Percentiles rank a stretch among this genome's conserved stretches.
phyloP scores from a whole-genome alignment of 2,329 filamentous ascomycete species.

The Fusarium palustre region DNA sequence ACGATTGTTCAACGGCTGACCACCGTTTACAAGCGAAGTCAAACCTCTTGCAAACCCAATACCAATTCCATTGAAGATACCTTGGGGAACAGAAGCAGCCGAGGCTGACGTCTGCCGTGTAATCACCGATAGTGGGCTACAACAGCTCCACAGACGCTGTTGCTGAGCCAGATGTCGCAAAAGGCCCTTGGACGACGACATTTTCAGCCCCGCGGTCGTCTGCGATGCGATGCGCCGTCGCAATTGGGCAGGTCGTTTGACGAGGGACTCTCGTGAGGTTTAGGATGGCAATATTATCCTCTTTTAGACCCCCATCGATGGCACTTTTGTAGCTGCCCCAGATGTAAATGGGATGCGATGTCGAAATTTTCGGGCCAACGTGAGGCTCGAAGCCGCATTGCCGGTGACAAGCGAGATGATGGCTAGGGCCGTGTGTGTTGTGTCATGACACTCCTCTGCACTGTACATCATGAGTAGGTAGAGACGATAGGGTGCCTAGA shows the following conservation, averaged over 20 bases:
- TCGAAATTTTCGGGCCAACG: slow-evolving; percentile 43
- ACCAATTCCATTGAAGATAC: slow-evolving; percentile 9
- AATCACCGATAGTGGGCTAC: slow-evolving; percentile 39
- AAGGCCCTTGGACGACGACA: slow-evolving; percentile 47
- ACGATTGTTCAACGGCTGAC: slow-evolving; percentile 28
- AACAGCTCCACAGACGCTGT: slow-evolving; percentile 43
- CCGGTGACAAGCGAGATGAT: slow-evolving; percentile 45
- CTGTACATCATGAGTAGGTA: slow-evolving; percentile 35
- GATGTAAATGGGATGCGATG: slow-evolving; percentile 17
- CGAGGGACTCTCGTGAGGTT: slow-evolving; percentile 25
- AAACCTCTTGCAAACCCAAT: slow-evolving; percentile 23
- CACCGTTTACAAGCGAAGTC: slow-evolving; percentile 26
- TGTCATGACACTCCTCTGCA: slow-evolving; percentile 25
- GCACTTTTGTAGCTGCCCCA: slow-evolving; percentile 46
- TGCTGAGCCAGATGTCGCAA: slow-evolving; percentile 46
- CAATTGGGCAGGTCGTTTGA: slow-evolving; percentile 43
- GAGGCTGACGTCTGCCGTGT: slow-evolving; percentile 29
- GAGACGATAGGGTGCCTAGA: slow-evolving; percentile 15
- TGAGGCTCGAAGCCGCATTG: slow-evolving; percentile 38
- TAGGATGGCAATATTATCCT: slow-evolving; percentile 27
- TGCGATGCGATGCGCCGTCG: slow-evolving; percentile 34
- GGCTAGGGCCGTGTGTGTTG: slow-evolving; percentile 34
- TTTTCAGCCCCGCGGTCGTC: slow-evolving; percentile 38
- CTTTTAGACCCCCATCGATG: slow-evolving; percentile 40
- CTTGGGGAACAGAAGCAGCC: slow-evolving; percentile 12